Evolutionary conservation across 2,329 filamentous ascomycete genomes (phyloP).

Genomic region (Diaporthe sp.): DNA sequence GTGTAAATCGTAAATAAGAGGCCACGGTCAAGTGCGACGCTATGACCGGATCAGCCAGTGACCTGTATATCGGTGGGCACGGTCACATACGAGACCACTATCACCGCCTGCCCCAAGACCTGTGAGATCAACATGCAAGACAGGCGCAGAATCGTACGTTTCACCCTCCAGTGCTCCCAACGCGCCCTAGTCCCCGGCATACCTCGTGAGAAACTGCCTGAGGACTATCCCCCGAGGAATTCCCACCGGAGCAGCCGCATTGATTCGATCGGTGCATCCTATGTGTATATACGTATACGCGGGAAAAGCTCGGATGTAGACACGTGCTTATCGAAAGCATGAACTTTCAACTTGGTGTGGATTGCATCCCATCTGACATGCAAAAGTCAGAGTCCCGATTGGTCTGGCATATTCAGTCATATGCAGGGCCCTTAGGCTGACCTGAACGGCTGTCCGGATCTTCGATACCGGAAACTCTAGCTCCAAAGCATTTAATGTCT

Average conservation of each 20-base stretch:
- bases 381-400: neutral
- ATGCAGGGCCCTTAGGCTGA: neutral
- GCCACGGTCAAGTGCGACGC: neutral
- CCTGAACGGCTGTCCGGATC: neutral
- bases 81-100: neutral
- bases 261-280: neutral
- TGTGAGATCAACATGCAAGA: neutral
- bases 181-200: neutral
- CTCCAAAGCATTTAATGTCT: neutral
- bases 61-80: neutral
- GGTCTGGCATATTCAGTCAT: neutral
- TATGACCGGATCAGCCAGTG: neutral
- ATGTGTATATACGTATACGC: neutral
- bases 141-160: neutral
- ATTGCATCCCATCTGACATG: neutral
- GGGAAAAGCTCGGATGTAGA: neutral
- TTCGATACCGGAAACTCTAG: constrained; percentile 6
- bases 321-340: neutral
- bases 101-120: neutral
- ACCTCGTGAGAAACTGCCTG: neutral
- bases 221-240: neutral
- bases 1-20: neutral
- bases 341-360: neutral
- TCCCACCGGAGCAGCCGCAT: neutral
- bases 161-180: too few species aligned